These are phyloP conservation scores for Endothia cerciana DNA, from an alignment of 2,329 filamentous ascomycete species.

Conservation along the genomic window DNA sequence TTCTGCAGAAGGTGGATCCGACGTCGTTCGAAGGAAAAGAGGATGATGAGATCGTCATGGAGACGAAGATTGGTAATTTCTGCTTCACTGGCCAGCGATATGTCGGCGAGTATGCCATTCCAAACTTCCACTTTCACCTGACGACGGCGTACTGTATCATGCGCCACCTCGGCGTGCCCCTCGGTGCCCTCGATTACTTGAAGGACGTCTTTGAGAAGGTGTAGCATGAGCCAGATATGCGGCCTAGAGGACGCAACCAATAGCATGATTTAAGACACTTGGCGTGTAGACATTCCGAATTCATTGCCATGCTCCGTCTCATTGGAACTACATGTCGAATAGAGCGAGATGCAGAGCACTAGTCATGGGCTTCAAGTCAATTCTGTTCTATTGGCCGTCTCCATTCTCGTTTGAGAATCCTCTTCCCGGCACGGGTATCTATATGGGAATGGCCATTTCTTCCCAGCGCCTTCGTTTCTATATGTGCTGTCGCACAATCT, in stretches of 20 bases:
- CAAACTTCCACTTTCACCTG: conserved; percentile 62
- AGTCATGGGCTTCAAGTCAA: not conserved
- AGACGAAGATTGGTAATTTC: conserved; percentile 33
- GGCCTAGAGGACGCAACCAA: not conserved
- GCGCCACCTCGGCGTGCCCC: conserved; percentile 53
- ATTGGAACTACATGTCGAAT: too few species aligned
- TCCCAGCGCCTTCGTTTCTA: not conserved
- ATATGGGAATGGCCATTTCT: not conserved
- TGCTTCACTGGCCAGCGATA: conserved; percentile 38
- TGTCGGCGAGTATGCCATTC: conserved; percentile 46
- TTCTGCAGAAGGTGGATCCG: conserved; percentile 48
- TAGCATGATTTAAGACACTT: too few species aligned
- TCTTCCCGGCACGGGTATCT: conserved; percentile 22
- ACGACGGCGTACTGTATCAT: conserved; percentile 56
- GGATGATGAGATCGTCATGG: conserved; percentile 43
- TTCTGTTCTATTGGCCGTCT: not conserved
- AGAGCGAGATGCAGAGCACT: too few species aligned
- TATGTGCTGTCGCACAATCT: not conserved
- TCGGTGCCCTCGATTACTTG: conserved; percentile 58
- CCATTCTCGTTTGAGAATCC: not conserved
- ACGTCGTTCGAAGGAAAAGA: conserved; percentile 49
- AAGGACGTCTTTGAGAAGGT: conserved; percentile 28
- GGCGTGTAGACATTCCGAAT: too few species aligned
- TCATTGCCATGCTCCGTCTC: too few species aligned
- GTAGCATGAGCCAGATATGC: not conserved